Conservation (phyloP, 305 asterid species). For the Fraxinus sp. region DNA sequence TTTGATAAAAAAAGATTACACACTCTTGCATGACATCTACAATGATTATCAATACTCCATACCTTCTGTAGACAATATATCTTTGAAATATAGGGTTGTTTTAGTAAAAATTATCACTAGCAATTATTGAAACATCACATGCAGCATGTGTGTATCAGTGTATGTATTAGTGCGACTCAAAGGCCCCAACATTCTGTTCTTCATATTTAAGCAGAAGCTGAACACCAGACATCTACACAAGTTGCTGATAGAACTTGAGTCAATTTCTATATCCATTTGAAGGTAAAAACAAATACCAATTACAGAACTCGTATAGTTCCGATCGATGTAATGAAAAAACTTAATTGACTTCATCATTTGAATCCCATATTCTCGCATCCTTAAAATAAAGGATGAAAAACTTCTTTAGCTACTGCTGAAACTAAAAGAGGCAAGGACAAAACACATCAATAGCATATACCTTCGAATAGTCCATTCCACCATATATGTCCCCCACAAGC, state of each 20-base stretch:
- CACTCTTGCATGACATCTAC: not conserved
- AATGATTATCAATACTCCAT: not conserved
- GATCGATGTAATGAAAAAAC: not conserved
- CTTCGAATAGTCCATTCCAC: constrained; percentile 83
- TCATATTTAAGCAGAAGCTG: not conserved
- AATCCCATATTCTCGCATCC: not conserved
- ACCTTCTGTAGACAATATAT: not conserved
- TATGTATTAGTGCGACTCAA: not conserved
- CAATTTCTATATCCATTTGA: not conserved
- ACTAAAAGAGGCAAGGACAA: constrained; percentile 8
- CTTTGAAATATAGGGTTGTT: not conserved
- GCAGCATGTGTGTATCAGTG: not conserved
- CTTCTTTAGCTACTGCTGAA: not conserved
- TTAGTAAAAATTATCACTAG: not conserved
- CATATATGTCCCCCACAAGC: constrained; percentile 97
- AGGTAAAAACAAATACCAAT: not conserved
- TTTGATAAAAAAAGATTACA: not conserved
- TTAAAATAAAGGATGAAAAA: not conserved
- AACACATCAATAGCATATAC: constrained; percentile 32
- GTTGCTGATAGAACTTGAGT: not conserved
- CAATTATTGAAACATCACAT: not conserved
- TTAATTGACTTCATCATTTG: not conserved
- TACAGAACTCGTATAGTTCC: not conserved
- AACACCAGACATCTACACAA: not conserved
- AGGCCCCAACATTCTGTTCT: not conserved